Base-by-base conservation (phyloP, 2,329 filamentous ascomycete genomes). In the Coniochaeta sp. region DNA sequence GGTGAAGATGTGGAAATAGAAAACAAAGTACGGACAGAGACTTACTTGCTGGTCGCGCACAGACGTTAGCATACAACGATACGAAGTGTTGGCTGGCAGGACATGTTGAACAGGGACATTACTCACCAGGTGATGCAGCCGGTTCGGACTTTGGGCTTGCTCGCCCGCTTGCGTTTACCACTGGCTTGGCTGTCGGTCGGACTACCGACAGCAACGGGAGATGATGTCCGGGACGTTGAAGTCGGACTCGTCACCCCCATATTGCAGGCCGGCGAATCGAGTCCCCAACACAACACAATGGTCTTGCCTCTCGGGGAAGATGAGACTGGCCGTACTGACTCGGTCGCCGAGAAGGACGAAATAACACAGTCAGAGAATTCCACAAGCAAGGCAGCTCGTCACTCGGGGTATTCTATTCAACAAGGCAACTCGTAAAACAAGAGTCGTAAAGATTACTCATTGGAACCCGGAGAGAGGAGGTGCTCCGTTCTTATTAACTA, bases 71-170 rank as follows among this genome's bases (percentile, higher is more conserved):
- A 42, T 42, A 42, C n/a, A 40, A 18, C 33, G 33, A 38, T 22
- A 38, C 3, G 38, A 18, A 4, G 3, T 40, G 35, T 40, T 40
- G 35, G 35, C 35, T 22, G 18, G 16, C 2, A 13, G 6, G 18
- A n/a, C n/a, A n/a, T 40, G 16, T 10, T 22, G 16, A 16, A 40
- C 13, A 14, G 38, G 38, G 38, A 3, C 20, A 12, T 42, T 42
- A 42, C 38, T 42, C 38, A 42, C 38, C 57, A 58, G 16, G 57
- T 58, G 33, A 48, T 53, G 49, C 57, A 58, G 2, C 57, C 57
- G 27, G 57, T 58, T 7, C 55, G 55, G n/a, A 58, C 57, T 18
- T 58, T 58, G 5, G 57, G 54, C 7, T 49, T 56, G 50, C 55
- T 57, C 16, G 51, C 53, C 28, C 52, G 22, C 38, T 42, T 42